A percentile compares a stretch with the other conserved stretches of the same genome.
phyloP scores from a whole-genome alignment of 306 rosid species.

The Lathyrus tuberosus region DNA sequence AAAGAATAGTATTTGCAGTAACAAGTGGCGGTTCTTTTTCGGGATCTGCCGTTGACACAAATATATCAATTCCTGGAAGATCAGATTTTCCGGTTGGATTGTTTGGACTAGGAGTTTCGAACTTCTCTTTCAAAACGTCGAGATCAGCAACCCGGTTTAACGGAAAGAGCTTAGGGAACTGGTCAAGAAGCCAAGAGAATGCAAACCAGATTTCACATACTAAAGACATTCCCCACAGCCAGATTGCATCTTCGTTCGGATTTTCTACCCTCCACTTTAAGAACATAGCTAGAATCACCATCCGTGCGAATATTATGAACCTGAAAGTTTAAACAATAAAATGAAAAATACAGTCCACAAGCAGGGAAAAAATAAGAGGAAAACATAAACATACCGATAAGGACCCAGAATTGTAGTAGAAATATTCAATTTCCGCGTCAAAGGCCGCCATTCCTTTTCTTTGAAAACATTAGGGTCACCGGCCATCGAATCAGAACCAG shows the following conservation, averaged over 20 bases:
- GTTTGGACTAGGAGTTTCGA: slow-evolving; percentile 63
- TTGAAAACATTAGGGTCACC: slow-evolving; percentile 60
- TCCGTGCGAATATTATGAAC: slow-evolving; percentile 58
- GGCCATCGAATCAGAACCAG: slow-evolving; percentile 54
- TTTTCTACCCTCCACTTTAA: slow-evolving; percentile 63
- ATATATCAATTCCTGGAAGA: slow-evolving; percentile 79
- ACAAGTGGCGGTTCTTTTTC: slow-evolving; percentile 86
- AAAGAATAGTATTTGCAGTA: slow-evolving; percentile 81
- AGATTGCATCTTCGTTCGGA: slow-evolving; percentile 74
- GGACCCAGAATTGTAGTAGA: slow-evolving; percentile 73
- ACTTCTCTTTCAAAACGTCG: slow-evolving; percentile 63
- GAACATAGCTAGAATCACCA: slow-evolving; percentile 61
- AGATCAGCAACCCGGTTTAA: slow-evolving; percentile 61
- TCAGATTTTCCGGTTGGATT: slow-evolving; percentile 76
- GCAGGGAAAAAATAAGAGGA: background rate
- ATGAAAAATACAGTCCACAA: slow-evolving; percentile 7
- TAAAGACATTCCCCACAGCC: slow-evolving; percentile 85
- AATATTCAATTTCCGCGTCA: slow-evolving; percentile 60
- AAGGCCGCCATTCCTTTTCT: slow-evolving; percentile 66
- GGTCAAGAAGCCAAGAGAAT: slow-evolving; percentile 84
- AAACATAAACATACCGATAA: slow-evolving; percentile 53
- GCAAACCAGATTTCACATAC: slow-evolving; percentile 89
- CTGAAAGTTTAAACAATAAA: slow-evolving; percentile 48
- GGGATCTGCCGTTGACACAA: slow-evolving; percentile 83
- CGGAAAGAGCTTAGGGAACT: slow-evolving; percentile 85